phyloP scores from a whole-genome alignment of 1,284 basidiomycete genomes.

The Austropuccinia psidii region DNA sequence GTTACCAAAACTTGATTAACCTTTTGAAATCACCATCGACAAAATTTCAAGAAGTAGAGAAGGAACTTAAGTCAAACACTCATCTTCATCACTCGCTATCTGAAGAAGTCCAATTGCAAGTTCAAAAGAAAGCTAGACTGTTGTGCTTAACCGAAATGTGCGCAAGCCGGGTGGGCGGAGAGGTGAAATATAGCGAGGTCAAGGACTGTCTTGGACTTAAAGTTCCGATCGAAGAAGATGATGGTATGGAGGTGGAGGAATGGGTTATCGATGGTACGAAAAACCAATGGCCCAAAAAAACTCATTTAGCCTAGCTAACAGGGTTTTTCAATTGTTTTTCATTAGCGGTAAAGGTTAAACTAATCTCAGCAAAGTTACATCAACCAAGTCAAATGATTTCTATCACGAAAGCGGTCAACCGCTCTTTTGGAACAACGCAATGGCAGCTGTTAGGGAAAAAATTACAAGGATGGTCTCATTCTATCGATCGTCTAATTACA shows the following conservation, averaged over 20 bases:
- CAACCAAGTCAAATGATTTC: constrained; percentile 31
- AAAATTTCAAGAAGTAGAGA: constrained; percentile 11
- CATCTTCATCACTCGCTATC: neutral
- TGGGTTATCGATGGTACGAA: constrained; percentile 35
- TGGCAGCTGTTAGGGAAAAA: constrained; percentile 14
- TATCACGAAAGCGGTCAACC: constrained; percentile 16
- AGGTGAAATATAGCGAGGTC: constrained; percentile 29
- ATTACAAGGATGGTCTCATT: constrained; percentile 4
- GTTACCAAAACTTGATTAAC: neutral
- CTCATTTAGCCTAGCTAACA: no score
- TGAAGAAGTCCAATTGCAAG: neutral
- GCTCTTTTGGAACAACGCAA: constrained; percentile 9
- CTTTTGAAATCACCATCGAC: constrained; percentile 14
- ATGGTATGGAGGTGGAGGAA: constrained; percentile 37
- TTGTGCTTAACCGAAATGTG: constrained; percentile 30
- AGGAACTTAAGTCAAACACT: constrained; percentile 16
- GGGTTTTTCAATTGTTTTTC: neutral
- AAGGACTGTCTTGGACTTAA: constrained; percentile 12
- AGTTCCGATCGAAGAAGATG: constrained; percentile 19
- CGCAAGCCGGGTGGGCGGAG: constrained; percentile 17
- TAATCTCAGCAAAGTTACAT: constrained; percentile 30
- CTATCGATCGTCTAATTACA: constrained; percentile 33
- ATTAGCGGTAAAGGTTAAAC: constrained; percentile 27
- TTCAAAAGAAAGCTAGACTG: constrained; percentile 33
- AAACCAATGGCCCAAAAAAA: no score